Percentiles rank a stretch among this genome's conserved stretches.
phyloP scores from a whole-genome alignment of 345 rosid genomes.

The Pistacia atlantica region DNA sequence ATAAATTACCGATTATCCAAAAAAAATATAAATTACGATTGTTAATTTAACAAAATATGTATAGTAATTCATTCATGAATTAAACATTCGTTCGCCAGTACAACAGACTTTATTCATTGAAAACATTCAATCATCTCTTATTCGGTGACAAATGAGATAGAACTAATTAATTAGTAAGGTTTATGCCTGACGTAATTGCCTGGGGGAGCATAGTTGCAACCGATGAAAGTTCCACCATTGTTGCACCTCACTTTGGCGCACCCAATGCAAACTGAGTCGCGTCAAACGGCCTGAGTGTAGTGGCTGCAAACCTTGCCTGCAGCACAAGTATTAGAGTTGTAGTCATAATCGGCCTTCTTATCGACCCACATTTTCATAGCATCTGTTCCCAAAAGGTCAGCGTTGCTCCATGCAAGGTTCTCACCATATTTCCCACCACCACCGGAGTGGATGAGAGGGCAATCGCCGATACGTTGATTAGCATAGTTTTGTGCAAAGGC shows the following conservation, averaged over 20 bases:
- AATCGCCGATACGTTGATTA: slow-evolving; percentile 27
- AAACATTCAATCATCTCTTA: too few relatives aligned
- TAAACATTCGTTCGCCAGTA: too few relatives aligned
- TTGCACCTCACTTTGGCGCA: slow-evolving; percentile 67
- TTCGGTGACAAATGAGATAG: too few relatives aligned
- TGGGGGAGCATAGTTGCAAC: slow-evolving; percentile 64
- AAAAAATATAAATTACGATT: too few relatives aligned
- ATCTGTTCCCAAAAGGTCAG: slow-evolving; percentile 31
- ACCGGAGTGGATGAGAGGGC: slow-evolving; percentile 52
- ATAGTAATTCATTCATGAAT: too few relatives aligned
- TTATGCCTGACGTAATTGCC: slow-evolving; percentile 54
- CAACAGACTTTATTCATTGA: too few relatives aligned
- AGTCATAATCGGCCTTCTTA: slow-evolving; percentile 52
- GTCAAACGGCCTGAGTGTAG: slow-evolving; percentile 79
- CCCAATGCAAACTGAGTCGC: slow-evolving; percentile 49
- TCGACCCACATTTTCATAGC: slow-evolving; percentile 59
- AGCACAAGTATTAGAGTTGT: slow-evolving; percentile 51
- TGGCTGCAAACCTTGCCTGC: slow-evolving; percentile 51
- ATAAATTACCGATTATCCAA: too few relatives aligned
- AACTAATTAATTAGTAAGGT: slow-evolving; percentile 33
- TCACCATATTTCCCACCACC: slow-evolving; percentile 55
- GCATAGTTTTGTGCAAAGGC: slow-evolving; percentile 50
- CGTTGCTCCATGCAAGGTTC: slow-evolving; percentile 54
- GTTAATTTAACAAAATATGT: too few relatives aligned
- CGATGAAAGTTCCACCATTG: slow-evolving; percentile 50